Evolutionary conservation across 176 grass and related monocot genomes (phyloP), one percentile per base, ranked within the genome.

Genomic region (Themeda triandra): DNA sequence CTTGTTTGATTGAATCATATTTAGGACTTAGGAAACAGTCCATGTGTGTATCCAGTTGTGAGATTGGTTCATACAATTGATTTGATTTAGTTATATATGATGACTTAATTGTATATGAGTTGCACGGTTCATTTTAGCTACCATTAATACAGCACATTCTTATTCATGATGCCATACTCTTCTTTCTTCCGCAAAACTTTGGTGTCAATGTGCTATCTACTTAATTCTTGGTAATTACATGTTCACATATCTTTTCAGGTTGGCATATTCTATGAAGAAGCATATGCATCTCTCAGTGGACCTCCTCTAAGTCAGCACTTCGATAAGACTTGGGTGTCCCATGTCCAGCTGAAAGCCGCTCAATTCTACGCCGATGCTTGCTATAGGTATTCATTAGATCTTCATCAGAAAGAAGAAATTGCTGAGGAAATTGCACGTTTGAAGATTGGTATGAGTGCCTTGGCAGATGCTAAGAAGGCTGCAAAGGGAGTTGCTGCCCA

Each of bases 311-410:
- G 77, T 71, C 93, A 94, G 73, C 93, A 96, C 86, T 99, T 99
- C 7, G 97, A 99, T 51, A 95, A 89, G 87, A 89, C 97, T 69
- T 99, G 97, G 97, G 90, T 99, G 10, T 85, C 92, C 66, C 93
- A 99, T 91, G 89, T 99, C 62, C 97, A 99, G 82, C 71, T 99
- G 42, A 99, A 99, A 90, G 89, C 97, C 40, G 92, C 92, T 81
- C 97, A 99, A 73, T 99, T 96, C 86, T 99, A 99, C 81, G 86
- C 88, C 37, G 97, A 96, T 84, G 89, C 97, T 91, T 93, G 92
- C 69, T 99, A 94, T 84, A 96, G 93, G 58, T 93, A 81, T 86
- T 92, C 97, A 29, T 72, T 99, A 64, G 89, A 96, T 83, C 93
- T 99, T 85, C 97, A 99, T 31, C 84, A 96, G 85, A 89, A 91